Evolutionary conservation across 2,329 filamentous ascomycete species (phyloP), one percentile per base, ranked within the genome.

Genomic region (Penicillium sp.): DNA sequence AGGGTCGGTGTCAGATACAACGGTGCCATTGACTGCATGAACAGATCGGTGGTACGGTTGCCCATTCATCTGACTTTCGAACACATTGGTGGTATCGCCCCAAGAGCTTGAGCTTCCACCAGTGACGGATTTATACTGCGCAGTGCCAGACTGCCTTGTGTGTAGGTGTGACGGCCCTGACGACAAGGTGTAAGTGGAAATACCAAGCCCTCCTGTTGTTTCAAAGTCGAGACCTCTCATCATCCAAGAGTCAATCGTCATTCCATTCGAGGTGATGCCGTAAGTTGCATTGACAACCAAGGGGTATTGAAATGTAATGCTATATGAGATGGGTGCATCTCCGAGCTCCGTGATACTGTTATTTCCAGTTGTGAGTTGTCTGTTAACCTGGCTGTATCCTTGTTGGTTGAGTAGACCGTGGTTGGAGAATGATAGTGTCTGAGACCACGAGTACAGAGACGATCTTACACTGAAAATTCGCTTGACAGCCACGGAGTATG

Each of bases 111-210:
- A 64, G 19, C 47, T 53, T 3, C 50, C 50, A 17, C 52, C 51
- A 17, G 54, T 48, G 8, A 54, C 35, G 2, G 59, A 60, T 17
- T 49, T 54, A 43, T 67, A 68, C 13, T 41, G 53, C 5, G 65
- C 64, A n/a, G 45, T 51, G 13, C 66, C 67, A 42, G 56, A 58
- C 52, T 68, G 65, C 10, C 48, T 56, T 5, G 64, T 63, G 13
- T 59, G 54, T 9, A 67, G 50, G 31, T 51, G 35, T 2, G 59
- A 58, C 3, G 64, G 54, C 0, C 63, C 62, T 4, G 61, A 56
- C 22, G 67, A 57, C 55, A 84, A 83, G 0, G 76, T 77, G 55
- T 84, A 80, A 0, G 83, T 78, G 44, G 85, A 81, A 24, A 79
- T 72, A 1, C 76, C 65, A 8, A 66, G 61, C 4, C 76, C 52